Conservation (phyloP, 805 yeast species). For the Saturnispora gosingensis region DNA sequence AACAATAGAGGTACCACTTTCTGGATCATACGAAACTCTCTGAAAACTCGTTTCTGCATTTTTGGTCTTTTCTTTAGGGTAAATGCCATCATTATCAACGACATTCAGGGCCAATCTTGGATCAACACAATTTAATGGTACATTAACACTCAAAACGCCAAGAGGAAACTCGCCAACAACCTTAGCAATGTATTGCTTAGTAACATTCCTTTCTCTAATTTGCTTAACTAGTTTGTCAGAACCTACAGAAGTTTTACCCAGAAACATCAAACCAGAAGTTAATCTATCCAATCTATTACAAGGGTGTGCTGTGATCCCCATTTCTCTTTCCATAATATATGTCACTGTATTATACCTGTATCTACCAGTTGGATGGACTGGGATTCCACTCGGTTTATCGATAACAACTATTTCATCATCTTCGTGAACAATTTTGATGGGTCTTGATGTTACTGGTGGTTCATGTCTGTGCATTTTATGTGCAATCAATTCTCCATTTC, state of each 20-base stretch:
- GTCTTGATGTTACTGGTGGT: conserved; percentile 61
- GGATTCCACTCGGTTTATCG: conserved; percentile 91
- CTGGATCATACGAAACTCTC: conserved; percentile 40
- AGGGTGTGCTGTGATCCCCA: conserved; percentile 58
- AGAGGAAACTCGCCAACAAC: conserved; percentile 81
- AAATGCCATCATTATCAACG: conserved; percentile 44
- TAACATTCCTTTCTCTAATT: conserved; percentile 60
- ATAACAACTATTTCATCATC: conserved; percentile 71
- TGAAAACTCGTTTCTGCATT: conserved; percentile 38
- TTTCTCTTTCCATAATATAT: conserved; percentile 64
- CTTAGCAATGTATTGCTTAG: conserved; percentile 78
- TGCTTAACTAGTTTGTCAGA: conserved; percentile 71
- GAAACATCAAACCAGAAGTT: conserved; percentile 89
- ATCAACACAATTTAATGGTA: conserved; percentile 60
- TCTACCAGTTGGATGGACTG: conserved; percentile 93
- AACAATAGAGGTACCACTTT: conserved; percentile 57
- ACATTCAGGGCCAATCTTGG: conserved; percentile 66
- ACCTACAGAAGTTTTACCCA: conserved; percentile 73
- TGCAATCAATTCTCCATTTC: conserved; percentile 74
- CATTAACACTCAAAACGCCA: conserved; percentile 43
- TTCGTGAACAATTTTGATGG: conserved; percentile 60
- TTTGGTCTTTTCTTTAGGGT: conserved; percentile 28
- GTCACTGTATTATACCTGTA: conserved; percentile 69
- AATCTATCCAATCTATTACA: conserved; percentile 84
- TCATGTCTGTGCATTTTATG: conserved; percentile 85